These are phyloP conservation scores for Paecilomyces niveus DNA, from an alignment of 2,329 filamentous ascomycete species.

Conservation along the genomic window DNA sequence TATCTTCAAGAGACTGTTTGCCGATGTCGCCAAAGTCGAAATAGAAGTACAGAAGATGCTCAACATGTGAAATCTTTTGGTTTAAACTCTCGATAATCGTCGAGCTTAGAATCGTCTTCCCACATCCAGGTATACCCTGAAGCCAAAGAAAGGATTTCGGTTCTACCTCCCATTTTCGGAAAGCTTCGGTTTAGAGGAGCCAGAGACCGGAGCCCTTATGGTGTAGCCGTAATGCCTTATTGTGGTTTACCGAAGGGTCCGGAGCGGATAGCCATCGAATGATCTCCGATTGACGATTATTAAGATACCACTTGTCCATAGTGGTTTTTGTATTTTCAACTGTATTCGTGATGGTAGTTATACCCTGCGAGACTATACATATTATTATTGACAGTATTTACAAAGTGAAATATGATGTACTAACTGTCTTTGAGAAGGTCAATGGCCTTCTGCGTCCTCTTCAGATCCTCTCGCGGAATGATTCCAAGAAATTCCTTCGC, in stretches of 20 bases:
- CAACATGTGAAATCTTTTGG: not conserved
- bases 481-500: constrained; percentile 2
- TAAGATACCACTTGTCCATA: not conserved
- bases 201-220: constrained; percentile 6
- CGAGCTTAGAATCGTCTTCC: constrained; percentile 35
- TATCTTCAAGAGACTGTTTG: constrained; percentile 7
- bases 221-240: constrained; percentile 4
- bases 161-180: constrained; percentile 6
- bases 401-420: too few relatives aligned
- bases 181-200: constrained; percentile 7
- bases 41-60: constrained; percentile 11
- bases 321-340: not conserved
- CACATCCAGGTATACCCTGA: constrained; percentile 34
- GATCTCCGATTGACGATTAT: not conserved
- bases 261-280: constrained; percentile 1
- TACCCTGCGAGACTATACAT: too few relatives aligned
- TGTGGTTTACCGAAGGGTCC: constrained; percentile 9
- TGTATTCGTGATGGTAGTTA: too few relatives aligned
- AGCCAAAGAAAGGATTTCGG: constrained; percentile 32
- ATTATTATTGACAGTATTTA: too few relatives aligned
- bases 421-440: not conserved
- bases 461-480: not conserved
- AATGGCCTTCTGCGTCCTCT: not conserved
- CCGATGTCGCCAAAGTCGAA: constrained; percentile 12
- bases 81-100: not conserved